Percentiles rank a stretch among this genome's conserved stretches.
These are phyloP conservation scores for Neckera pumila DNA, from an alignment of 225 moss, liverwort and hornwort species.

Conservation along the genomic window DNA sequence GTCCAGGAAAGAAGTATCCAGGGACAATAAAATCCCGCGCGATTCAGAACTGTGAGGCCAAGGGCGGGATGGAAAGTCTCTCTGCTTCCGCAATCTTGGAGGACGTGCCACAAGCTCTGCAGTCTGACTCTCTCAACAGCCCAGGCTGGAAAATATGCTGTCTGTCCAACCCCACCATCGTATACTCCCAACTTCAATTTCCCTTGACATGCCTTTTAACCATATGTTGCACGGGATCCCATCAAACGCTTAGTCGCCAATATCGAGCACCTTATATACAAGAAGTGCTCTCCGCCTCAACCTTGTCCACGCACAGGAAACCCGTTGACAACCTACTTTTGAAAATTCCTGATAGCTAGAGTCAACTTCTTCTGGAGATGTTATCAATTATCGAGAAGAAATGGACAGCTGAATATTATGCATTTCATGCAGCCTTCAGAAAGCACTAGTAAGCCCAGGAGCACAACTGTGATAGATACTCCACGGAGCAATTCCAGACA, in stretches of 20 bases:
- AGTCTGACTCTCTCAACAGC: constrained; percentile 17
- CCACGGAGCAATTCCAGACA: neutral
- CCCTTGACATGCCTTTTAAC: constrained; percentile 4
- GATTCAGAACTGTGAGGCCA: neutral
- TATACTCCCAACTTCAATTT: neutral
- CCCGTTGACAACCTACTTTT: neutral
- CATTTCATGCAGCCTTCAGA: neutral
- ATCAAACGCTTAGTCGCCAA: constrained; percentile 1
- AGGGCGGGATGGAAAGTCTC: neutral
- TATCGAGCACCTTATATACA: neutral
- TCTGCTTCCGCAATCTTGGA: neutral
- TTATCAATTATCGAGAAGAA: neutral
- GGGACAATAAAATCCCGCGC: neutral
- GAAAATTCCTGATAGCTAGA: neutral
- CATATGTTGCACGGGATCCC: constrained; percentile 1
- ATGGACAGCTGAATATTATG: neutral
- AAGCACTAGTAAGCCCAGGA: neutral
- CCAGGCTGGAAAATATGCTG: constrained; percentile 29
- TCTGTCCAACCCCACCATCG: constrained; percentile 29
- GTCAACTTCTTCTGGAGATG: neutral
- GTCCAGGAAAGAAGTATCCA: neutral
- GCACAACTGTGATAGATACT: neutral
- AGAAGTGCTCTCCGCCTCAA: neutral
- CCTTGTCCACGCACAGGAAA: neutral
- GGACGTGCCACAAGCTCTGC: constrained; percentile 9